A percentile compares a stretch with the other conserved stretches of the same genome.
Evolutionary conservation across 768 basidiomycete species (phyloP).

Genomic region (Boletus coccyginus): DNA sequence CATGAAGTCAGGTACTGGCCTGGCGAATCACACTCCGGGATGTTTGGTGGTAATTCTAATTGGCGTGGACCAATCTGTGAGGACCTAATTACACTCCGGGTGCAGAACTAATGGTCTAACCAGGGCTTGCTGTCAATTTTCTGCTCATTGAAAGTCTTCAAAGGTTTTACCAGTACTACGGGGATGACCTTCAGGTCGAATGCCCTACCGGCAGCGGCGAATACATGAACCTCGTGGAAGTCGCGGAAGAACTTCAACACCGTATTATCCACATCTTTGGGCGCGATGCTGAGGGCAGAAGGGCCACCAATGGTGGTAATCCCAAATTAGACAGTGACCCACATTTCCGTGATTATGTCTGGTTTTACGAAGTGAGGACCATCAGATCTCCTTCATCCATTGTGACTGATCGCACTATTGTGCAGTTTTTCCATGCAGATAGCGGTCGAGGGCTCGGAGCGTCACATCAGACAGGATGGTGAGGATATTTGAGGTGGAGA

Average conservation of each 20-base stretch:
- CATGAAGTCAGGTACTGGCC: conserved; percentile 98
- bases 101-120: conserved; percentile 4
- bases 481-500: conserved; percentile 17
- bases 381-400: neutral
- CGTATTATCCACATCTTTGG: conserved; percentile 98
- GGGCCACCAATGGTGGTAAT: conserved; percentile 92
- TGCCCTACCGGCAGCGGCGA: conserved; percentile 98
- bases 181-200: conserved; percentile 88
- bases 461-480: conserved; percentile 99
- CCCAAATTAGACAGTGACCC: conserved; percentile 86
- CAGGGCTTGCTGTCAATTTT: conserved; percentile 96
- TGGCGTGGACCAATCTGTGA: conserved; percentile 91
- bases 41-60: conserved; percentile 99
- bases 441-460: conserved; percentile 91
- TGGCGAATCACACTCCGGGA: conserved; percentile 93
- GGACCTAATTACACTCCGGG: conserved; percentile 13
- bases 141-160: conserved; percentile 94
- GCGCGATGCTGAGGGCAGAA: conserved; percentile 80
- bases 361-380: conserved; percentile 81
- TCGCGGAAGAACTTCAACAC: conserved; percentile 98
- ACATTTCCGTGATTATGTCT: conserved; percentile 94
- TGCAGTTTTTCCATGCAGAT: conserved; percentile 93
- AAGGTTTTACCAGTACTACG: conserved; percentile 97
- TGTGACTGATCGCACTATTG: neutral
- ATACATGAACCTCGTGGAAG: conserved; percentile 90